Evolutionary conservation across 176 grass and related monocot species (phyloP).

Genomic region (Chrysopogon serrulatus): DNA sequence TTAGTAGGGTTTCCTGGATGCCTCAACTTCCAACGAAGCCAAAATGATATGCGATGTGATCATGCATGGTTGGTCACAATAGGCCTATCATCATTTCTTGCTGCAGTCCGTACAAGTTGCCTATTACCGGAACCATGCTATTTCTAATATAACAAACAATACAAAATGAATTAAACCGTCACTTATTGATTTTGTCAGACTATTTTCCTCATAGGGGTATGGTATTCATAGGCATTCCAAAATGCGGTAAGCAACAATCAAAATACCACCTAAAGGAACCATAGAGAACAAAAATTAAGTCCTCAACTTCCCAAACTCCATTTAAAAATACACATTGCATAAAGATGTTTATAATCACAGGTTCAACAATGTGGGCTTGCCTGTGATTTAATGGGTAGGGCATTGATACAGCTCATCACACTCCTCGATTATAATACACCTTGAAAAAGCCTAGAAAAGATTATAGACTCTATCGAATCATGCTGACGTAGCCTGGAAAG

Average conservation of each 20-base stretch:
- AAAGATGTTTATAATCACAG: background rate
- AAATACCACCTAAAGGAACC: background rate
- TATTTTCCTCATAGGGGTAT: background rate
- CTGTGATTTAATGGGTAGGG: background rate
- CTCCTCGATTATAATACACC: too few species aligned
- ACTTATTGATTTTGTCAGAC: background rate
- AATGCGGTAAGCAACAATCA: background rate
- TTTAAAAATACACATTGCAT: background rate
- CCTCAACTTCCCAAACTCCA: background rate
- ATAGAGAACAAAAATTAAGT: background rate
- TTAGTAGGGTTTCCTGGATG: constrained; percentile 1
- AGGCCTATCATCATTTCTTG: background rate
- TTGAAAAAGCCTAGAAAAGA: too few species aligned
- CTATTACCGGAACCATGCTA: background rate
- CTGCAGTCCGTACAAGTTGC: background rate
- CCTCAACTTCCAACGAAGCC: background rate
- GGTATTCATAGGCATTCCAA: background rate
- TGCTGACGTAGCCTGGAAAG: too few species aligned
- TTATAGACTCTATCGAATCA: too few species aligned
- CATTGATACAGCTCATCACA: background rate
- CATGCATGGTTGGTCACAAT: background rate
- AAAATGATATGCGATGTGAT: background rate
- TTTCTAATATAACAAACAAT: background rate
- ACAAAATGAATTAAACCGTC: background rate
- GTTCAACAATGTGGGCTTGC: background rate